These are phyloP conservation scores for Fusarium sp. DNA, from an alignment of 2,329 filamentous ascomycete genomes.

Conservation along the genomic window DNA sequence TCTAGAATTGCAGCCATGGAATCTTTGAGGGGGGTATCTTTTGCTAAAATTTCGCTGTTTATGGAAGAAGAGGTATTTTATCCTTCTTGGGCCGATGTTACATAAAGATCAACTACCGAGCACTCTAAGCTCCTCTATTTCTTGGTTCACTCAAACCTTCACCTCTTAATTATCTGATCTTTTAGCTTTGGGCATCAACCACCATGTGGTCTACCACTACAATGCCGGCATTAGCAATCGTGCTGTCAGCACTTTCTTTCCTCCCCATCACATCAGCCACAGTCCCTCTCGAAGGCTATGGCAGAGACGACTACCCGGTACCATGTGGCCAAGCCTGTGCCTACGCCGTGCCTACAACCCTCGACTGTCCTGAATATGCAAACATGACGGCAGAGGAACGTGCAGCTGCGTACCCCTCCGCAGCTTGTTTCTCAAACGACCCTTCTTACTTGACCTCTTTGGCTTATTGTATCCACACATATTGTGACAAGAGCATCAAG, in stretches of 20 bases:
- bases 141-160: accelerated
- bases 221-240: not conserved
- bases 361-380: conserved; percentile 43
- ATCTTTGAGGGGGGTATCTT: not conserved
- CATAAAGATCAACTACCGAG: not conserved
- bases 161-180: accelerated
- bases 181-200: not conserved
- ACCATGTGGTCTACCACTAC: not conserved
- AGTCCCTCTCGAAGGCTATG: conserved; percentile 40
- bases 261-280: not conserved
- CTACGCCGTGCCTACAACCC: conserved; percentile 13
- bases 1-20: conserved; percentile 1
- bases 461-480: conserved; percentile 35
- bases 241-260: conserved; percentile 2
- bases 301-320: conserved; percentile 13
- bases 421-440: conserved; percentile 30
- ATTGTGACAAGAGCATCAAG: conserved; percentile 10
- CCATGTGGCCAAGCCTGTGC: conserved; percentile 34
- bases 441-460: conserved; percentile 37
- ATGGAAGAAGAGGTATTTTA: not conserved
- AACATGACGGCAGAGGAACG: conserved; percentile 35
- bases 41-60: not conserved
- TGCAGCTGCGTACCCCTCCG: conserved; percentile 23
- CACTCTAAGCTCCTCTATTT: not conserved
- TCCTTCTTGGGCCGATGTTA: not conserved